phyloP scores from a whole-genome alignment of 108 stramenopile species.

The Chaetoceros tenuissimus region DNA sequence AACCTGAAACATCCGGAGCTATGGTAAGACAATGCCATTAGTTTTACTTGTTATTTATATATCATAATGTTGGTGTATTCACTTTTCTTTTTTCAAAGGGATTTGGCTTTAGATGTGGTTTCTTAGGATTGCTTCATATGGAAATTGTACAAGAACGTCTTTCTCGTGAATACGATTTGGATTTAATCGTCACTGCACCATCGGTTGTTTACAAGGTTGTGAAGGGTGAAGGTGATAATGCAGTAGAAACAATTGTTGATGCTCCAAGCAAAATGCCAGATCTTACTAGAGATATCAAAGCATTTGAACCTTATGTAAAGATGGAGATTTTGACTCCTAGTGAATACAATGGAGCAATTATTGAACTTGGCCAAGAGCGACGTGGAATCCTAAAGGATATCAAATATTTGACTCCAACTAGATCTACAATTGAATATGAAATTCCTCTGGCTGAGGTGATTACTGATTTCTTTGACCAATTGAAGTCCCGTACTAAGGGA shows the following conservation, averaged over 20 bases:
- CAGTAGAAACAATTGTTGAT: slow-evolving; percentile 58
- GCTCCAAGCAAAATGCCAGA: slow-evolving; percentile 95
- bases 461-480: slow-evolving; percentile 95
- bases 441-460: slow-evolving; percentile 91
- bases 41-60: neutral
- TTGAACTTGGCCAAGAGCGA: slow-evolving; percentile 85
- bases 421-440: slow-evolving; percentile 86
- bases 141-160: slow-evolving; percentile 97
- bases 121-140: slow-evolving; percentile 98
- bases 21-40: slow-evolving; percentile 43
- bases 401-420: slow-evolving; percentile 90
- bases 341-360: slow-evolving; percentile 81
- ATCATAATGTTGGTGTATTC: too few relatives aligned
- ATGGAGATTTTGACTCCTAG: slow-evolving; percentile 81
- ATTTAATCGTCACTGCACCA: slow-evolving; percentile 97
- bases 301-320: slow-evolving; percentile 86
- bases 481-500: slow-evolving; percentile 94
- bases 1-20: slow-evolving; percentile 80
- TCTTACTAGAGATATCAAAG: slow-evolving; percentile 48
- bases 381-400: slow-evolving; percentile 83
- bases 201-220: slow-evolving; percentile 90
- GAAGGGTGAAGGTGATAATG: slow-evolving; percentile 31
- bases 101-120: slow-evolving; percentile 93
- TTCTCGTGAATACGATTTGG: slow-evolving; percentile 88
- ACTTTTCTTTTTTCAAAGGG: too few relatives aligned